These are phyloP conservation scores for Dichotomopilus funicola DNA, from an alignment of 2,329 filamentous ascomycete species.

Conservation along the genomic window DNA sequence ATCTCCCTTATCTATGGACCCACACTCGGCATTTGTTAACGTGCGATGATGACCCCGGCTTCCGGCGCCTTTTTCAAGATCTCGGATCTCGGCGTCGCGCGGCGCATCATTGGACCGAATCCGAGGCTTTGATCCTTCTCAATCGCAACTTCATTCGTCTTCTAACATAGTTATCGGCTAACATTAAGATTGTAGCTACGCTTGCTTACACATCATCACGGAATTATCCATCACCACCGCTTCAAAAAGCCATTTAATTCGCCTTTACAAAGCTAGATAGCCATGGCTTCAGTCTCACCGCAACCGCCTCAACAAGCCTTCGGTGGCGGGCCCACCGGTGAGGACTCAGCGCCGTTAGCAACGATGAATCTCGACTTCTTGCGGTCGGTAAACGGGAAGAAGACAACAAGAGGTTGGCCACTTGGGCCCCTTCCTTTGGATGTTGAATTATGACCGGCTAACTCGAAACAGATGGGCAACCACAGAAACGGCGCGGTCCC, in stretches of 20 bases:
- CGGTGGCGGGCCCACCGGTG: conserved; percentile 22
- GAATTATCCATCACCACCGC: conserved; percentile 29
- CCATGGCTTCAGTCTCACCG: conserved; percentile 42
- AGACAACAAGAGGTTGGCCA: conserved; percentile 61
- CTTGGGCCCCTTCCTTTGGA: not conserved
- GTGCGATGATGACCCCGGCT: no score
- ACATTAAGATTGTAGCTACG: conserved; percentile 29
- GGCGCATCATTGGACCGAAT: no score
- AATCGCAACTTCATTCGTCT: not conserved
- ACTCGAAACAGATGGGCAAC: conserved; percentile 61
- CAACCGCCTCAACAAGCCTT: conserved; percentile 25
- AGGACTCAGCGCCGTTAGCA: conserved; percentile 36
- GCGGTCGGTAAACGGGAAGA: conserved; percentile 66
- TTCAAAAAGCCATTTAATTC: conserved; percentile 28
- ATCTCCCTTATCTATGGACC: no score
- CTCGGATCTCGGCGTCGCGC: no score
- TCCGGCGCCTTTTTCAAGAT: no score
- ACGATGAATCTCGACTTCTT: conserved; percentile 54
- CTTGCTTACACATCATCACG: conserved; percentile 32
- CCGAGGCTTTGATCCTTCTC: no score
- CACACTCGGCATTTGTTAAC: no score
- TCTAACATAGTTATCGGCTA: conserved; percentile 26
- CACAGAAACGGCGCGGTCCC: conserved; percentile 82
- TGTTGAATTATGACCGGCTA: not conserved
- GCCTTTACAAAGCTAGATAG: conserved; percentile 30